Base-by-base conservation (phyloP, 2,329 filamentous ascomycete species). In the Mollisia scopiformis region DNA sequence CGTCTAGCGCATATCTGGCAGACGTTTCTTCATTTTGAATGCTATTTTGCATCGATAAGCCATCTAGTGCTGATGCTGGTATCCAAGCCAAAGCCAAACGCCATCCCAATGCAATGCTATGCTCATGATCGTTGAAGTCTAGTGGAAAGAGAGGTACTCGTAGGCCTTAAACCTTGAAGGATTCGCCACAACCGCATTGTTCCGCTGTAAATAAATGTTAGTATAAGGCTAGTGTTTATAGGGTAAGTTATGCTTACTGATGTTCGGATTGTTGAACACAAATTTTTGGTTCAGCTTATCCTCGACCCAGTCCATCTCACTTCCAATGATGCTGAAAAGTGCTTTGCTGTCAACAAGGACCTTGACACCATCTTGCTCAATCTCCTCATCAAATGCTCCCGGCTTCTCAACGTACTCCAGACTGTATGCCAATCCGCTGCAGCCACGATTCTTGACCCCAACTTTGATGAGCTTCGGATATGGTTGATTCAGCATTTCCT, bases 301-400 rank as follows among this genome's bases (percentile, higher is more conserved):
- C 78, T 98, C 93, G 11, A 94, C 84, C 93, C 94, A 99, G 74
- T 99, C 95, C 95, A 99, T 99, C 79, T 98, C 94, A 73, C 91
- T 97, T 5, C 95, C 95, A 70, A 99, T 97, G 57, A 99, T 98
- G 76, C 94, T 98, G 75, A 99, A 93, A 53, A 99, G 80, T 43
- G 95, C 95, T 80, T 97, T 98, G 82, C 92, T 96, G 76, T 99
- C 95, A 59, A 99, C 95, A 74, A 98, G 76, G 33, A 99, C 94
- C 77, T 91, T 94, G 59, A 99, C 94, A 0, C 94, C 95, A 71
- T 98, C 95, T 75, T 99, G 95, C 74, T 96, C 93, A 1, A 99
- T 92, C 55, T 88, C 83, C 76, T 99, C 95, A 71, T 99, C 95
- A 71, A 98, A 94, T 37, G 85, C 81, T 3, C 88, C 92, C 0